Conservation (phyloP, 495 filamentous ascomycete species). For the Staphylotrichum longicolle region DNA sequence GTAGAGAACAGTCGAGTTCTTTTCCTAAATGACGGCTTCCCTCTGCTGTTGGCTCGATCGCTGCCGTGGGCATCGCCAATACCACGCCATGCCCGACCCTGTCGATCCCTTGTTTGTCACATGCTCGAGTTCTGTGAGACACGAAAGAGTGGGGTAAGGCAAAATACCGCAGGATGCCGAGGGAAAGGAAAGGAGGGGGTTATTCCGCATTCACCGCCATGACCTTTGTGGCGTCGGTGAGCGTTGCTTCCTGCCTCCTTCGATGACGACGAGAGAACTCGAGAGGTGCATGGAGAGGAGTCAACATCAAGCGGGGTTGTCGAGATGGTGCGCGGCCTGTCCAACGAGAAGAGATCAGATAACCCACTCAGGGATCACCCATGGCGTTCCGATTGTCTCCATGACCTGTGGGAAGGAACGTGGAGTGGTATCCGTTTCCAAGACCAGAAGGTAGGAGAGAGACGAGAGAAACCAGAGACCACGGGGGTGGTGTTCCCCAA, state of each 20-base stretch:
- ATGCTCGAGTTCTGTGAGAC: constrained; percentile 14
- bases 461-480: not conserved
- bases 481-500: constrained; percentile 4
- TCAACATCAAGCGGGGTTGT: constrained; percentile 9
- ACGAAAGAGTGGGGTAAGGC: not conserved
- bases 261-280: not conserved
- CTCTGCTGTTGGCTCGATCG: not conserved
- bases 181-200: not conserved
- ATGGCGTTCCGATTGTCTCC: constrained; percentile 8
- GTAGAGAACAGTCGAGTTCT: not conserved
- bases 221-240: too few species aligned
- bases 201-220: constrained; percentile 1
- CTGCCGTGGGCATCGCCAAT: not conserved
- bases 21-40: not conserved
- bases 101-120: constrained; percentile 19
- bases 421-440: too few species aligned
- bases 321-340: too few species aligned
- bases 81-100: constrained; percentile 2
- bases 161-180: constrained; percentile 14
- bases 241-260: not conserved
- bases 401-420: not conserved
- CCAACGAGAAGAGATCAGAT: not conserved
- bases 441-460: not conserved
- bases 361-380: constrained; percentile 7
- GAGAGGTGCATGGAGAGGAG: not conserved